phyloP scores from a whole-genome alignment of 2,329 filamentous ascomycete species.

The Pseudocercospora vitis region DNA sequence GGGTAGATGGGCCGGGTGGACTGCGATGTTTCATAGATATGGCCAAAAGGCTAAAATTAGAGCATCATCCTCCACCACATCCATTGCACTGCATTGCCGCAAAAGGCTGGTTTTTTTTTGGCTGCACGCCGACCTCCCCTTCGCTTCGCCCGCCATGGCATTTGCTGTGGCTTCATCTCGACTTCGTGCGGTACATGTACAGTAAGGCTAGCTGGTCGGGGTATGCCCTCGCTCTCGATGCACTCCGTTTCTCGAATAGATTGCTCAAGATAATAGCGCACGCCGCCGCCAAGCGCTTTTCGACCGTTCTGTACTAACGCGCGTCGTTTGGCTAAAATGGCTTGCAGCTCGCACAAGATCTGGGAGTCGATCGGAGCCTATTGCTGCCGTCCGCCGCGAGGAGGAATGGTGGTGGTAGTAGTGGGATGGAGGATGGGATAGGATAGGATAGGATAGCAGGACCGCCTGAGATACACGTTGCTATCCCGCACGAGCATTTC shows the following conservation, averaged over 20 bases:
- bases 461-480: too few species aligned
- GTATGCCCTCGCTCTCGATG: background rate
- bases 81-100: background rate
- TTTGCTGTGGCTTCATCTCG: background rate
- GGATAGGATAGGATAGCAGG: too few species aligned
- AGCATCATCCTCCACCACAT: background rate
- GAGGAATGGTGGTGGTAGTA: background rate
- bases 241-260: background rate
- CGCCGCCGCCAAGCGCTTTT: background rate
- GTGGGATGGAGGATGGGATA: too few species aligned
- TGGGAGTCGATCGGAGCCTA: background rate
- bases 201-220: background rate
- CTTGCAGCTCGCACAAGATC: constrained; percentile 5
- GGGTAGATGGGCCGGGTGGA: background rate
- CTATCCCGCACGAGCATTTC: constrained; percentile 1
- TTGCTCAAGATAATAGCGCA: background rate
- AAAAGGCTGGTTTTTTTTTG: background rate
- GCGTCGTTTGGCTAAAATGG: background rate
- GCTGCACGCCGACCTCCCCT: background rate
- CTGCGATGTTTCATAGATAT: constrained; percentile 1
- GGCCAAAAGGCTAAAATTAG: constrained; percentile 1
- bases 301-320: background rate
- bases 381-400: background rate
- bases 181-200: too few species aligned
- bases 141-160: background rate